Evolutionary conservation across 129 eudicot genomes (phyloP).

Genomic region (Centrapalus pauciflorus): DNA sequence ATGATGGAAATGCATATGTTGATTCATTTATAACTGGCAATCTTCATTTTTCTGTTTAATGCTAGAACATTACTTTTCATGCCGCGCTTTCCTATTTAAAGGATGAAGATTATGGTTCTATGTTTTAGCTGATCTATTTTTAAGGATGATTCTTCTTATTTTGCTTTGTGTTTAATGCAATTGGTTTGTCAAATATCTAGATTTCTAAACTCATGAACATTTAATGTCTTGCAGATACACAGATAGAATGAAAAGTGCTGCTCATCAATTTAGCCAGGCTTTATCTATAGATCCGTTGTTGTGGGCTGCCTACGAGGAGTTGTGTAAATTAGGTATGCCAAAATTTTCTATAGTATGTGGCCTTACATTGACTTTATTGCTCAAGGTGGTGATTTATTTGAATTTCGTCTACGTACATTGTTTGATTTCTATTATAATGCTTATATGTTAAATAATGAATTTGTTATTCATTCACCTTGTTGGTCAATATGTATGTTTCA

Average conservation of each 20-base stretch:
- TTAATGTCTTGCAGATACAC: slow-evolving; percentile 68
- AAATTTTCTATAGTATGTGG: not conserved
- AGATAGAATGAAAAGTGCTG: slow-evolving; percentile 74
- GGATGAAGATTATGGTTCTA: not conserved
- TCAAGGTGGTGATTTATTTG: too few species aligned
- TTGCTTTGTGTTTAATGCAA: slow-evolving; percentile 6
- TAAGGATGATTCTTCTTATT: not conserved
- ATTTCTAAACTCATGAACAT: slow-evolving; percentile 13
- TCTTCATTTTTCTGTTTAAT: too few species aligned
- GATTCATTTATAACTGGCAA: too few species aligned
- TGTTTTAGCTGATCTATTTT: slow-evolving; percentile 5
- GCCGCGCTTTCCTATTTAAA: not conserved
- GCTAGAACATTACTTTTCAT: not conserved
- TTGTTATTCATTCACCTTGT: too few species aligned
- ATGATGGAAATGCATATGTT: too few species aligned
- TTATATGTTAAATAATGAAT: too few species aligned
- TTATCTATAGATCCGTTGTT: slow-evolving; percentile 83
- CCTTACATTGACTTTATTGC: too few species aligned
- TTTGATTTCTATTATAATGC: too few species aligned
- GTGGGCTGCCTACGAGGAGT: slow-evolving; percentile 98
- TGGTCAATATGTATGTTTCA: not conserved
- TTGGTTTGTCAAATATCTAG: not conserved
- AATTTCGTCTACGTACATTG: too few species aligned
- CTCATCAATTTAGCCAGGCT: slow-evolving; percentile 85
- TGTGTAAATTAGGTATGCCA: slow-evolving; percentile 76